Evolutionary conservation across 805 yeast species (phyloP).

Genomic region (Kuraishia piskuri): DNA sequence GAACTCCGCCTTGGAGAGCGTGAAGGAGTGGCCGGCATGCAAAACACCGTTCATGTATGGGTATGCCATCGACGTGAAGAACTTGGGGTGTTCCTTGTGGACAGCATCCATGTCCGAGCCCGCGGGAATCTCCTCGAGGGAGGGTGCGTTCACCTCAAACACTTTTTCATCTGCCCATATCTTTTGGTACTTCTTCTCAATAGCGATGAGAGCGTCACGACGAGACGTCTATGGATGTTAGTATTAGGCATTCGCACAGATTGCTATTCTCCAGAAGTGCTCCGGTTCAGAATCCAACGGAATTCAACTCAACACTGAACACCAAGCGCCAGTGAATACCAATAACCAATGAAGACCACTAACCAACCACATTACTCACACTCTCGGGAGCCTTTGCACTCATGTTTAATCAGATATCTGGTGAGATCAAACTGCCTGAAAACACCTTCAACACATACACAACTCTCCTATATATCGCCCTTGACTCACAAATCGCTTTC

Average conservation of each 20-base stretch:
- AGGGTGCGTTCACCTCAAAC: slow-evolving; percentile 86
- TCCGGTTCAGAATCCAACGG: no score
- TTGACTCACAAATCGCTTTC: no score
- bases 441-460: not conserved
- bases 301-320: no score
- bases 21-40: slow-evolving; percentile 96
- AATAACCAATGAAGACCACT: no score
- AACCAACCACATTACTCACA: no score
- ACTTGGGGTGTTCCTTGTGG: slow-evolving; percentile 75
- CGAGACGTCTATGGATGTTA: slow-evolving; percentile 88
- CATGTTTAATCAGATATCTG: not conserved
- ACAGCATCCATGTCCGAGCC: slow-evolving; percentile 57
- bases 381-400: not conserved
- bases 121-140: slow-evolving; percentile 51
- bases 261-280: no score
- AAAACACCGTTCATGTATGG: slow-evolving; percentile 99
- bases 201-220: slow-evolving; percentile 85
- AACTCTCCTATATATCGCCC: not conserved
- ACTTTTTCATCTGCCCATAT: slow-evolving; percentile 81
- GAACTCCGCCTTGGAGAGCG: slow-evolving; percentile 89
- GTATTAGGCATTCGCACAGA: no score
- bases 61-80: slow-evolving; percentile 90
- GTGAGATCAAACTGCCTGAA: not conserved
- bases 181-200: slow-evolving; percentile 82
- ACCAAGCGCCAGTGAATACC: no score